phyloP scores from a whole-genome alignment of 257 asterid genomes.

The Penstemon newberryi region DNA sequence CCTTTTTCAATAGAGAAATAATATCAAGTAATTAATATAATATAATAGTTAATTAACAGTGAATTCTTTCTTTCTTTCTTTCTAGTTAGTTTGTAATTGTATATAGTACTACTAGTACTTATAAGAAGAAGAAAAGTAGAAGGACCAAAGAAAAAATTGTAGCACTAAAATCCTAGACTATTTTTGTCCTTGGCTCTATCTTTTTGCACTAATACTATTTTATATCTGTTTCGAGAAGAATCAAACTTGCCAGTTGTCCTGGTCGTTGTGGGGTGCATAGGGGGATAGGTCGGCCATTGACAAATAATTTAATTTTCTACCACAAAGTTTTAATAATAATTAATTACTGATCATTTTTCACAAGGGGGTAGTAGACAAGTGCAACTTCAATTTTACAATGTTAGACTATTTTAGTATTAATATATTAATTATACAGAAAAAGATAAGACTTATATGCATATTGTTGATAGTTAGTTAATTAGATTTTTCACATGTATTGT shows the following conservation, averaged over 20 bases:
- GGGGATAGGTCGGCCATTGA: constrained; percentile 27
- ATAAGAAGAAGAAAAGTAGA: constrained; percentile 36
- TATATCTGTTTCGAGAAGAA: constrained; percentile 57
- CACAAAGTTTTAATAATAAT: neutral
- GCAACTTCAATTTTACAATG: constrained; percentile 13
- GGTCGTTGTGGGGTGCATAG: constrained; percentile 22
- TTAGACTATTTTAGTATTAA: constrained; percentile 15
- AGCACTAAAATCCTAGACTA: constrained; percentile 53
- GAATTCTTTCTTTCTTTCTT: no score
- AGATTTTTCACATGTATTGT: constrained; percentile 27
- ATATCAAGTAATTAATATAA: neutral
- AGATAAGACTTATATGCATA: constrained; percentile 14
- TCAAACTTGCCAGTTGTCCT: constrained; percentile 77
- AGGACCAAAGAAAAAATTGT: constrained; percentile 38
- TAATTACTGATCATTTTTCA: neutral
- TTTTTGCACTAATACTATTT: constrained; percentile 33
- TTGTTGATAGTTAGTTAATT: constrained; percentile 20
- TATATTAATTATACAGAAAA: neutral
- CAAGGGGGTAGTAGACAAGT: constrained; percentile 8
- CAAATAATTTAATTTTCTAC: constrained; percentile 21
- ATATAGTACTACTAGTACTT: constrained; percentile 27
- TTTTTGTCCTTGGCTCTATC: constrained; percentile 61
- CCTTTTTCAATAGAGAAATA: neutral
- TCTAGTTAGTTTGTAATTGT: neutral
- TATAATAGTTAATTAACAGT: no score